phyloP scores from a whole-genome alignment of 2,329 filamentous ascomycete species.

The Penicillium occitanis region DNA sequence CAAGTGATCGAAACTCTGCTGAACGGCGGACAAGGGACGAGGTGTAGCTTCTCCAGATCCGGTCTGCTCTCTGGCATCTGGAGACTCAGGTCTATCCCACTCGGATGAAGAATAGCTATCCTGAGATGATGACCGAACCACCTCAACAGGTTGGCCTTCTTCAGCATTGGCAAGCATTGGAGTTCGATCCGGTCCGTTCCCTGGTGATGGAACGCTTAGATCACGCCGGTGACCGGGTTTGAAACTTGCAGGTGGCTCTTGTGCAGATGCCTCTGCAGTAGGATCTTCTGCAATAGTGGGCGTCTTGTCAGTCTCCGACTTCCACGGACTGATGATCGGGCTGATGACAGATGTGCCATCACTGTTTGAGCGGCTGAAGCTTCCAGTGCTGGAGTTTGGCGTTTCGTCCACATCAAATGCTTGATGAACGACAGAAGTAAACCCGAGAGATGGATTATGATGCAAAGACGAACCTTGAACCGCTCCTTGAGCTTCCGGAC shows the following conservation, averaged over 20 bases:
- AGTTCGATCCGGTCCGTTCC: slow-evolving; percentile 62
- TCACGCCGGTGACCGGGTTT: slow-evolving; percentile 58
- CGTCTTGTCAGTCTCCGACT: slow-evolving; percentile 44
- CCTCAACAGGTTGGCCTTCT: slow-evolving; percentile 43
- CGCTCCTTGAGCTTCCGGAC: slow-evolving; percentile 20
- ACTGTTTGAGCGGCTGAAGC: slow-evolving; percentile 60
- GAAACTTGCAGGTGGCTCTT: slow-evolving; percentile 38
- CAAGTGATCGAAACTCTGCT: not conserved
- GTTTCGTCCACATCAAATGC: slow-evolving; percentile 63
- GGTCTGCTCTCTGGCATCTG: not conserved
- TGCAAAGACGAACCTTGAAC: slow-evolving; percentile 39
- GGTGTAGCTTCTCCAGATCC: slow-evolving; percentile 20
- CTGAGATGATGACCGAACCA: slow-evolving; percentile 34
- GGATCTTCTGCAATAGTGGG: slow-evolving; percentile 59
- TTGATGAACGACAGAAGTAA: slow-evolving; percentile 61
- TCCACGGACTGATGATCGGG: slow-evolving; percentile 58
- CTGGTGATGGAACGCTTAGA: slow-evolving; percentile 58
- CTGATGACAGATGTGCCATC: slow-evolving; percentile 63
- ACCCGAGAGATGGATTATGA: slow-evolving; percentile 57
- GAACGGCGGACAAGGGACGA: slow-evolving; percentile 14
- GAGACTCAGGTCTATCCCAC: not conserved
- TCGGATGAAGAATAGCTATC: not conserved
- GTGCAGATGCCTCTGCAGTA: slow-evolving; percentile 32
- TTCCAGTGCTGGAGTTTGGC: slow-evolving; percentile 53
- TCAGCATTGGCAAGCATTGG: slow-evolving; percentile 53